Evolutionary conservation across 495 filamentous ascomycete genomes (phyloP).

Genomic region (Xylaria telfairii): DNA sequence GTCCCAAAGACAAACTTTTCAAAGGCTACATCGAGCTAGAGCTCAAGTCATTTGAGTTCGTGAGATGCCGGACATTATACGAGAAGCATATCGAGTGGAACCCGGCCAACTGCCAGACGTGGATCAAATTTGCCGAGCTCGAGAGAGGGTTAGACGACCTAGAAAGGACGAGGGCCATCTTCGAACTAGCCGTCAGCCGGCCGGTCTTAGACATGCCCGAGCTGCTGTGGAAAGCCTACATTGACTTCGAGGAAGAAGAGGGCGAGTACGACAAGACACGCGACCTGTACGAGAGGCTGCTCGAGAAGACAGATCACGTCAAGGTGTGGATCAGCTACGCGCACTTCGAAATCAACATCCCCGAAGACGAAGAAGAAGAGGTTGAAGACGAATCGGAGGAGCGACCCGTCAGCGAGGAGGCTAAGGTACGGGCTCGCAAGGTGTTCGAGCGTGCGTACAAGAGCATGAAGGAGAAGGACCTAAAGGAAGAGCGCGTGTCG

Average conservation of each 20-base stretch:
- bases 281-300: conserved; percentile 85
- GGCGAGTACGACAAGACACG: conserved; percentile 84
- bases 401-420: conserved; percentile 76
- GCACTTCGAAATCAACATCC: conserved; percentile 91
- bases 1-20: conserved; percentile 94
- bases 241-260: conserved; percentile 96
- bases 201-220: conserved; percentile 95
- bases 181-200: conserved; percentile 87
- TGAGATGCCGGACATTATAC: conserved; percentile 86
- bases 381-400: conserved; percentile 61
- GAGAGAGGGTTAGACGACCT: conserved; percentile 89
- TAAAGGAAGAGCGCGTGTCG: conserved; percentile 91
- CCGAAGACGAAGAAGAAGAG: conserved; percentile 63
- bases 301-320: conserved; percentile 93
- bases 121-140: conserved; percentile 93
- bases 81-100: conserved; percentile 94
- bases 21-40: conserved; percentile 92
- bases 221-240: conserved; percentile 94
- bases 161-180: conserved; percentile 87
- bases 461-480: conserved; percentile 87
- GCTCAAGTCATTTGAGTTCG: conserved; percentile 89
- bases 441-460: conserved; percentile 88
- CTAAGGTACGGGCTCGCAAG: conserved; percentile 78
- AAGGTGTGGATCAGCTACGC: conserved; percentile 99
- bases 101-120: conserved; percentile 84